Base-by-base conservation (phyloP, 2,329 filamentous ascomycete species). In the Apiospora malaysiana region DNA sequence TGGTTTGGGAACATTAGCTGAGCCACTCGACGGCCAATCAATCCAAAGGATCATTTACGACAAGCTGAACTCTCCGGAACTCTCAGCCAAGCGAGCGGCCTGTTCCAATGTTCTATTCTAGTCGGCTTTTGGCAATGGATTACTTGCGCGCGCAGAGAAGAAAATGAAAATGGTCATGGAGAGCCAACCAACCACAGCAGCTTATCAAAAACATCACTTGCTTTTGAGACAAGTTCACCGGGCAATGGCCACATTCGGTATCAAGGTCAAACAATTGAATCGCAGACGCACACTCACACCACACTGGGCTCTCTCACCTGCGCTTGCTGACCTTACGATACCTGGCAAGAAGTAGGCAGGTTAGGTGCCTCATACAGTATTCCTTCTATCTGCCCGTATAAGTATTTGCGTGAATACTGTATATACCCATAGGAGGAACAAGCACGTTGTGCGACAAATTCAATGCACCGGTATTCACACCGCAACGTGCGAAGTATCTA, bases 181-280 rank as follows among this genome's bases (percentile, higher is more conserved):
- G 25, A 10, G 16, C 51, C 51, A 37, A 32, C 56, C 56, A 63
- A 63, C 56, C 56, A 63, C 51, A 56, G 2, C 25, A 56, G 51
- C 25, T 18, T 8, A 40, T n/a, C 56, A 12, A 40, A 63, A 40
- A 63, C 27, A 63, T 21, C 32, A 40, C 32, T 40, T 63, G 4
- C 27, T 23, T 63, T 0, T n/a, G 56, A 63, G 56, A 63, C 56
- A 63, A n/a, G 56, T 40, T 63, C 56, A 40, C 56, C 56, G 27
- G 56, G 56, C 56, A 63, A 37, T 63, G 56, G 32, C 56, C 56
- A 63, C 8, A 40, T 63, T 63, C 32, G 27, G 32, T n/a, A 23
- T 63, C 56, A n/a, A 63, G 32, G 56, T 63, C 56, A 40, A 63
- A 63, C 56, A 63, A 40, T 40, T 63, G 56, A 56, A 56, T 56